phyloP scores from a whole-genome alignment of 768 basidiomycete species.

The Mrakia gelida region DNA sequence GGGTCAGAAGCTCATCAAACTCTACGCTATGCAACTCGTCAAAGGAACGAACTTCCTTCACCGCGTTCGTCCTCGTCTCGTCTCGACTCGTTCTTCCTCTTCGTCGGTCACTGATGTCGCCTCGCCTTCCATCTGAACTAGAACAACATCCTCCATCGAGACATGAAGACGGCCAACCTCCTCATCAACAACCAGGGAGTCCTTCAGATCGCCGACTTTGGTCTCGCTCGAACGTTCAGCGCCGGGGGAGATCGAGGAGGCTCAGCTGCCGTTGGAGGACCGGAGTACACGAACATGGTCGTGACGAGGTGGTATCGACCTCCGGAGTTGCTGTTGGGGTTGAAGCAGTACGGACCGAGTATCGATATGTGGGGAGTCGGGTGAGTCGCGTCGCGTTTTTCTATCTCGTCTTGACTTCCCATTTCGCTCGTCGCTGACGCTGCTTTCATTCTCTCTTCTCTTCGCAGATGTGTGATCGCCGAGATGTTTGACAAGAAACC shows the following conservation, averaged over 20 bases:
- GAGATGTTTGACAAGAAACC: constrained; percentile 90
- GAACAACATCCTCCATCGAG: constrained; percentile 96
- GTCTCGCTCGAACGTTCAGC: constrained; percentile 72
- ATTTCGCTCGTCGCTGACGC: constrained; percentile 71
- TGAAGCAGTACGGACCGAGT: constrained; percentile 82
- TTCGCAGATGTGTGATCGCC: constrained; percentile 77
- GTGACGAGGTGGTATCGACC: constrained; percentile 91
- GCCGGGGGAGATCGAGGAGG: constrained; percentile 14
- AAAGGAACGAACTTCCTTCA: constrained; percentile 97
- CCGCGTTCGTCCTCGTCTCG: constrained; percentile 55
- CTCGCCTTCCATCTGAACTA: constrained; percentile 42
- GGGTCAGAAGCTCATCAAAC: constrained; percentile 78
- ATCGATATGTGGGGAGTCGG: constrained; percentile 99
- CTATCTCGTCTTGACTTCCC: neutral
- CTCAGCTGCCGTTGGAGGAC: constrained; percentile 44
- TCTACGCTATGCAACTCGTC: constrained; percentile 93
- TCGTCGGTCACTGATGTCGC: constrained; percentile 10
- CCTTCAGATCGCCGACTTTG: constrained; percentile 91
- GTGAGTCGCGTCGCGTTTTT: constrained; percentile 48
- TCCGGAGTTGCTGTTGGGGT: constrained; percentile 84
- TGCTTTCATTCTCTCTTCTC: neutral
- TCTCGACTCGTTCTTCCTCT: neutral
- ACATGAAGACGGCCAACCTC: constrained; percentile 97
- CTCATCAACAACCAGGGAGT: constrained; percentile 82
- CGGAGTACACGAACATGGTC: constrained; percentile 90